Percentiles rank a stretch among this genome's conserved stretches.
These are phyloP conservation scores for Aspergillus ibericus DNA, from an alignment of 2,329 filamentous ascomycete genomes.

Conservation along the genomic window DNA sequence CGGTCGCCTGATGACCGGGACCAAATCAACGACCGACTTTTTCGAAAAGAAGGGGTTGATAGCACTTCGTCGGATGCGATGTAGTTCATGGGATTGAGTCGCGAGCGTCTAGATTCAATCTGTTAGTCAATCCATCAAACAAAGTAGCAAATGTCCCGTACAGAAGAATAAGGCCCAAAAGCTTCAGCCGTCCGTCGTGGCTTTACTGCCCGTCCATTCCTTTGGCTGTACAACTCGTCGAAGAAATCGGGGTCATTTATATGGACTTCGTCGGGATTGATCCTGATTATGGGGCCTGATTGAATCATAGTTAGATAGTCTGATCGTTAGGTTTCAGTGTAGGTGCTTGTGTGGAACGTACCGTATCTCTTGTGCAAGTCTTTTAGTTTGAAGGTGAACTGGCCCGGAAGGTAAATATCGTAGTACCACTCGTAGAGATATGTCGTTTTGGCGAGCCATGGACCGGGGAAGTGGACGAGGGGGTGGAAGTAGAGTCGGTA, in stretches of 20 bases:
- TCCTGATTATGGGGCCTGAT: neutral
- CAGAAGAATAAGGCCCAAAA: neutral
- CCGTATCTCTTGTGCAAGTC: neutral
- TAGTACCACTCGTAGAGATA: constrained; percentile 9
- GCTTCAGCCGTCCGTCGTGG: neutral
- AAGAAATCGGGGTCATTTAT: constrained; percentile 1
- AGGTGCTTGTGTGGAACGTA: neutral
- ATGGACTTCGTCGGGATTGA: constrained; percentile 6
- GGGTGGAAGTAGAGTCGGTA: constrained; percentile 1
- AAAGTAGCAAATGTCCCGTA: neutral
- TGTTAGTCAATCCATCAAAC: neutral
- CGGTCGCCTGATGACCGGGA: neutral
- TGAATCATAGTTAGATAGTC: neutral
- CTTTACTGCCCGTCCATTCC: neutral
- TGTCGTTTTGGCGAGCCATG: neutral
- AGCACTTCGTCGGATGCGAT: neutral
- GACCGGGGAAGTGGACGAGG: neutral
- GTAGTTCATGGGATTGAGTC: constrained; percentile 1
- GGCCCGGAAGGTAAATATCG: neutral
- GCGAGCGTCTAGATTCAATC: neutral
- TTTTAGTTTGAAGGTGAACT: neutral
- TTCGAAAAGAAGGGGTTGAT: constrained; percentile 4
- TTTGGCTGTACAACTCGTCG: constrained; percentile 2
- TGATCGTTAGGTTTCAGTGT: neutral
- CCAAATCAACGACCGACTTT: neutral